Evolutionary conservation across 495 filamentous ascomycete species (phyloP).

Genomic region (Aspergillus hancockii): DNA sequence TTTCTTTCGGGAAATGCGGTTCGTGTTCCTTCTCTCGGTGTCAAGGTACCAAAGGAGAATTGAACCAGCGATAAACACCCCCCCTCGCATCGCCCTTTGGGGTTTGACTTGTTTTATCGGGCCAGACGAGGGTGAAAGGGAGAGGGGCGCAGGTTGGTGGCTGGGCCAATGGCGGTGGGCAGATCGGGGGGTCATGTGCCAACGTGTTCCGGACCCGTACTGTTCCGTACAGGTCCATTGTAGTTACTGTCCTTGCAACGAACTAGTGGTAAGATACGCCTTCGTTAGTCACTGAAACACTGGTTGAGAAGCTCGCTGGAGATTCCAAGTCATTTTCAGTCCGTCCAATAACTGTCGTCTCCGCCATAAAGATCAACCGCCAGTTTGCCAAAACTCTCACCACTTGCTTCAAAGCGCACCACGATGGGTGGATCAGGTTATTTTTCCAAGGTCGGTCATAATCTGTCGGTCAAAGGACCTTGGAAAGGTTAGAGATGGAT

Average conservation of each 20-base stretch:
- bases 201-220: conserved; percentile 10
- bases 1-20: neutral
- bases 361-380: conserved; percentile 21
- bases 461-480: neutral
- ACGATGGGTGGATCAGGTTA: neutral
- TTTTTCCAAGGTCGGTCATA: neutral
- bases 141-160: conserved; percentile 24
- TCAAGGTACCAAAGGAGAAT: conserved; percentile 11
- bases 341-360: conserved; percentile 13
- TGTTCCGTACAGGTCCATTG: conserved; percentile 21
- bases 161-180: conserved; percentile 29
- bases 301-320: neutral
- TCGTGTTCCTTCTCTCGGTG: conserved; percentile 1
- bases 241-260: conserved; percentile 18
- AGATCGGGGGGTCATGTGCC: conserved; percentile 25
- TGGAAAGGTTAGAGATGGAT: neutral
- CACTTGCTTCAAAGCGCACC: conserved; percentile 10
- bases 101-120: conserved; percentile 14
- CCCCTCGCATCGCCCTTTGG: conserved; percentile 16
- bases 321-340: neutral
- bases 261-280: neutral
- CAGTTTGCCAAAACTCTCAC: conserved; percentile 16
- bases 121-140: conserved; percentile 3
- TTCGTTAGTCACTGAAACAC: conserved; percentile 2
- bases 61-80: neutral